Conservation (phyloP, 768 basidiomycete species). For the Lentinula lateritia region DNA sequence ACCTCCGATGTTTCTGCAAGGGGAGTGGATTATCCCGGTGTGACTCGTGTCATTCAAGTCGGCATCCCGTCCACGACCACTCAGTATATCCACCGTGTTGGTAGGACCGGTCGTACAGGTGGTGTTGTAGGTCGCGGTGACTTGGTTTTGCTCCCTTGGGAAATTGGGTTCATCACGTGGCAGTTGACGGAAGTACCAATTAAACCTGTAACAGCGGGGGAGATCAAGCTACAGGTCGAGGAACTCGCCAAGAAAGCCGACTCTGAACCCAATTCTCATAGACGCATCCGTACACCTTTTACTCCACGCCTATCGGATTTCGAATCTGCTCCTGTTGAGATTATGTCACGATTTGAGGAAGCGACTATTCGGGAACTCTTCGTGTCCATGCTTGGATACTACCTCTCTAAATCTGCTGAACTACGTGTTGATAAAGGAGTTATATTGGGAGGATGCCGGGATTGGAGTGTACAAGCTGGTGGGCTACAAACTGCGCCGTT, state of each 20-base stretch:
- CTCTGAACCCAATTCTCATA: slow-evolving; percentile 23
- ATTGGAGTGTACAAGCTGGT: slow-evolving; percentile 54
- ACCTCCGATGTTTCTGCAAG: slow-evolving; percentile 88
- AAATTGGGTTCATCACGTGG: slow-evolving; percentile 59
- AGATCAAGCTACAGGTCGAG: slow-evolving; percentile 39
- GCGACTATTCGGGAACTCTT: slow-evolving; percentile 57
- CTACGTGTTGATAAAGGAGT: slow-evolving; percentile 37
- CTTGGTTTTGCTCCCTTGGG: slow-evolving; percentile 75
- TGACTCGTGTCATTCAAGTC: slow-evolving; percentile 88
- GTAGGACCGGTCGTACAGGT: slow-evolving; percentile 74
- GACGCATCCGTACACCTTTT: not conserved
- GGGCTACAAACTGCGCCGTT: slow-evolving; percentile 49
- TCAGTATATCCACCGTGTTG: slow-evolving; percentile 82
- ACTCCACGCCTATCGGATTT: slow-evolving; percentile 18
- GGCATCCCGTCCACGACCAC: slow-evolving; percentile 68
- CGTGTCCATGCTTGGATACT: slow-evolving; percentile 68
- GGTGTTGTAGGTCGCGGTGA: slow-evolving; percentile 63
- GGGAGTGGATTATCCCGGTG: slow-evolving; percentile 84
- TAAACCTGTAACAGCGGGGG: slow-evolving; percentile 45
- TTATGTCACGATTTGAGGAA: slow-evolving; percentile 35
- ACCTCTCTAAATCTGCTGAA: slow-evolving; percentile 44
- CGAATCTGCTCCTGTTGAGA: slow-evolving; percentile 20
- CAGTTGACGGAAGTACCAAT: slow-evolving; percentile 66
- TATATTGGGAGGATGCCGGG: slow-evolving; percentile 51
- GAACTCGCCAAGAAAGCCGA: slow-evolving; percentile 47